phyloP scores from a whole-genome alignment of 257 asterid genomes.

The Solanum ossicruentum region DNA sequence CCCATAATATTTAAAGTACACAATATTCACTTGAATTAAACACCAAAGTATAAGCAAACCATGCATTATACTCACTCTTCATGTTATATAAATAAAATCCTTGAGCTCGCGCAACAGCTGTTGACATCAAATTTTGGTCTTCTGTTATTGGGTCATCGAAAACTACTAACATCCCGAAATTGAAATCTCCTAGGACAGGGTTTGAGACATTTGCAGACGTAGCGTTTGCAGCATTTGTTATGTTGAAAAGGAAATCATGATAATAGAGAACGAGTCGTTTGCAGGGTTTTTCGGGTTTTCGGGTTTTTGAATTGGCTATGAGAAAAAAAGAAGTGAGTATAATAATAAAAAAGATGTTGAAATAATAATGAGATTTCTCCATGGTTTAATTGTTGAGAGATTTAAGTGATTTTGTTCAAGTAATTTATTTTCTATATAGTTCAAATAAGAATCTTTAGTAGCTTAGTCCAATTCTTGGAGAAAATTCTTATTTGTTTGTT shows the following conservation, averaged over 20 bases:
- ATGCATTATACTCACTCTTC: conserved; percentile 26
- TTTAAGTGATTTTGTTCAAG: not conserved
- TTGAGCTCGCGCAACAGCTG: conserved; percentile 38
- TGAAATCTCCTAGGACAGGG: conserved; percentile 6
- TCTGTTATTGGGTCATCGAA: conserved; percentile 49
- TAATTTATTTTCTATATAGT: not conserved
- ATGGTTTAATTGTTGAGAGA: not conserved
- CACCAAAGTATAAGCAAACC: conserved; percentile 54
- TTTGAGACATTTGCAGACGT: conserved; percentile 29
- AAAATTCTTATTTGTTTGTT: not conserved
- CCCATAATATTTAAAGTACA: conserved; percentile 47
- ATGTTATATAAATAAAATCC: conserved; percentile 54
- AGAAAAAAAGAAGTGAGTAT: not conserved
- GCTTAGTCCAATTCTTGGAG: not conserved
- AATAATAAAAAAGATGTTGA: conserved; percentile 2
- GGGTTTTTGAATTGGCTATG: not conserved
- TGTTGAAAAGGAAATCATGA: conserved; percentile 50
- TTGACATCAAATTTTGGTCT: conserved; percentile 28
- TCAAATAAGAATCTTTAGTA: not conserved
- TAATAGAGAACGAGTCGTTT: conserved; percentile 40
- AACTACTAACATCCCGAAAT: conserved; percentile 35
- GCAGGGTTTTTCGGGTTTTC: conserved; percentile 28
- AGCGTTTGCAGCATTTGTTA: conserved; percentile 37
- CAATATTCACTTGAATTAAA: conserved; percentile 37
- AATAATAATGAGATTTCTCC: not conserved